A percentile compares a stretch with the other conserved stretches of the same genome.
These are phyloP conservation scores for Taphrina confusa DNA, from an alignment of 1,139 yeast genomes.

Conservation along the genomic window DNA sequence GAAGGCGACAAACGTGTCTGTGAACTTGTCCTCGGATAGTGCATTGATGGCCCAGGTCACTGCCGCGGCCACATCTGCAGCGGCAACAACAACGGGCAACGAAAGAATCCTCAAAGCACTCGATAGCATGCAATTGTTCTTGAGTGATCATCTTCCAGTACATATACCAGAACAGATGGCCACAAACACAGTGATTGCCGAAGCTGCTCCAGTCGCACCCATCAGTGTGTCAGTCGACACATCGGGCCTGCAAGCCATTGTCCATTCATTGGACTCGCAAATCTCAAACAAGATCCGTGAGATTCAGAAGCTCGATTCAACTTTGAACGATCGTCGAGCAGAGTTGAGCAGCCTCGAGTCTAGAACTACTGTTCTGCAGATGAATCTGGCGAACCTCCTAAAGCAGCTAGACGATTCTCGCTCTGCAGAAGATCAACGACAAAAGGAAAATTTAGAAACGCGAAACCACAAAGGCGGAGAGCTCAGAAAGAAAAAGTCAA, in stretches of 20 bases:
- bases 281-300: slow-evolving; percentile 1
- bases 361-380: background rate
- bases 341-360: slow-evolving; percentile 12
- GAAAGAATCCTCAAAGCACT: background rate
- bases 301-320: background rate
- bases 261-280: background rate
- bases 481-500: slow-evolving; percentile 8
- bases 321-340: background rate
- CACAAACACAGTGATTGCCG: too few relatives aligned
- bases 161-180: too few relatives aligned
- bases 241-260: slow-evolving; percentile 5
- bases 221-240: slow-evolving; percentile 3
- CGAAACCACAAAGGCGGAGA: background rate
- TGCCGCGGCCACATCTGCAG: background rate
- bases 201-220: background rate
- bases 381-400: background rate
- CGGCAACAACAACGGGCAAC: background rate
- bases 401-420: background rate
- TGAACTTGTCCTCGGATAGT: background rate
- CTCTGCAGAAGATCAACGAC: slow-evolving; percentile 3
- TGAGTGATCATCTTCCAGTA: slow-evolving; percentile 8
- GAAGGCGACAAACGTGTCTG: slow-evolving; percentile 4
- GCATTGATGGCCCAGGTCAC: background rate
- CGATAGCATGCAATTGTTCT: background rate
- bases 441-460: background rate